Evolutionary conservation across 177 flowering plant genomes (phyloP), one percentile per base, ranked within the genome.

Genomic region (Tripterygium wilfordii): DNA sequence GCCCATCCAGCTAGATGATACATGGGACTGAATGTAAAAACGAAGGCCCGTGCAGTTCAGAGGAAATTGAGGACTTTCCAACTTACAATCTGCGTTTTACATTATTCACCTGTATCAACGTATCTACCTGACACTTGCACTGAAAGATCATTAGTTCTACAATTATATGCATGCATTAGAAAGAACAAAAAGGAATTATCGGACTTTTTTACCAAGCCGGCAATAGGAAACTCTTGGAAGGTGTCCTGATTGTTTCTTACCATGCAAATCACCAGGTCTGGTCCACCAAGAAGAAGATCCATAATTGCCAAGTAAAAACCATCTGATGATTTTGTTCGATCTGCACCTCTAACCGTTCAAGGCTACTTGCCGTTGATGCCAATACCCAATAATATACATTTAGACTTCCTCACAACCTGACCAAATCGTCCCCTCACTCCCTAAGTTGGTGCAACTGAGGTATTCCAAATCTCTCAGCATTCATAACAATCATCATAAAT

Each of bases 391-490:
- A 85, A 62, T 29, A 88, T 49, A 63, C 98, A 91, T 56, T 59
- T 83, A 0, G 95, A 85, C 57, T 82, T 82, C 53, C 72, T 78
- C 15, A 29, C 41, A 51, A 96, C 96, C 28, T 95, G 84, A 38
- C 98, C 98, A 36, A 91, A 95, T 57, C 98, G 76, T 48, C 98
- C 98, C 56, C 98, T 72, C n/a, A n/a, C n/a, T n/a, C n/a, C n/a
- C n/a, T n/a, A n/a, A 88, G 80, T 63, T 91, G 96, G 70, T 91
- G 96, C 26, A 91, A 61, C 49, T 91, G 98, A 52, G 98, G 95
- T 28, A 88, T 75, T 49, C 98, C 98, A 69, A 88, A 85, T 63
- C 98, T 80, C 69, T 91, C 98, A 26, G 96, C 88, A 77, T 91
- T 91, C 96, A 91, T 88, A 14, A 91, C 90, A 61, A 91, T 85